Evolutionary conservation across 176 grass and related monocot species (phyloP).

Genomic region (Echinochloa phyllopogon): DNA sequence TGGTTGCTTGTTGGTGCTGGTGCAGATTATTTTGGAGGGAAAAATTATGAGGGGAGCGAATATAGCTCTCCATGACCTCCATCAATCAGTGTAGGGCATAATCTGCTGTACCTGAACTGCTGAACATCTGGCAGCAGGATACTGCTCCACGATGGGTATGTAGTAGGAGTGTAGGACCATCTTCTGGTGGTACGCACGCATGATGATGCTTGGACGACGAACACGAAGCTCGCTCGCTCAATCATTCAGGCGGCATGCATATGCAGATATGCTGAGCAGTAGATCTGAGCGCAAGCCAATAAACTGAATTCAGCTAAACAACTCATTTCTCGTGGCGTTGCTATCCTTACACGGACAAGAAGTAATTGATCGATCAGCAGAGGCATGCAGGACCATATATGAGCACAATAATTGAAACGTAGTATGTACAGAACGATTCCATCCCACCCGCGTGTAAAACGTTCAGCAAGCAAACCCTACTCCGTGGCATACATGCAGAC

Average conservation of each 20-base stretch:
- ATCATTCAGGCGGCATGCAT: conserved; percentile 1
- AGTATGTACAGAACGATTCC: neutral
- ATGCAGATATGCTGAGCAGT: neutral
- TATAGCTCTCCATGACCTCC: too few species aligned
- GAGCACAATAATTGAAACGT: neutral
- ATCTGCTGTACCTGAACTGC: neutral
- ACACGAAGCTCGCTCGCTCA: neutral
- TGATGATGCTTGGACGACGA: neutral
- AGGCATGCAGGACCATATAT: neutral
- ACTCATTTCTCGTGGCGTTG: too few species aligned
- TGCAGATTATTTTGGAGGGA: neutral
- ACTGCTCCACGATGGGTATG: neutral
- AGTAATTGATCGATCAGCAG: too few species aligned
- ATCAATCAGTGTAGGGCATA: neutral
- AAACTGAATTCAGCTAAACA: too few species aligned
- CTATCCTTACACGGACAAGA: too few species aligned
- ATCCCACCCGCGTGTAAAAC: neutral
- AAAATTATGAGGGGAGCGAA: too few species aligned
- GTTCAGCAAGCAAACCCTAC: neutral
- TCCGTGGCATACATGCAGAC: neutral
- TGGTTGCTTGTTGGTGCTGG: too few species aligned
- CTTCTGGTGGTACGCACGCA: neutral
- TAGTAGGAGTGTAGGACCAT: too few species aligned
- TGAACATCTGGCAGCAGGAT: neutral
- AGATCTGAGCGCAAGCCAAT: neutral